Conservation (phyloP, 2,329 filamentous ascomycete genomes). For the Thielaviopsis cerberus region DNA sequence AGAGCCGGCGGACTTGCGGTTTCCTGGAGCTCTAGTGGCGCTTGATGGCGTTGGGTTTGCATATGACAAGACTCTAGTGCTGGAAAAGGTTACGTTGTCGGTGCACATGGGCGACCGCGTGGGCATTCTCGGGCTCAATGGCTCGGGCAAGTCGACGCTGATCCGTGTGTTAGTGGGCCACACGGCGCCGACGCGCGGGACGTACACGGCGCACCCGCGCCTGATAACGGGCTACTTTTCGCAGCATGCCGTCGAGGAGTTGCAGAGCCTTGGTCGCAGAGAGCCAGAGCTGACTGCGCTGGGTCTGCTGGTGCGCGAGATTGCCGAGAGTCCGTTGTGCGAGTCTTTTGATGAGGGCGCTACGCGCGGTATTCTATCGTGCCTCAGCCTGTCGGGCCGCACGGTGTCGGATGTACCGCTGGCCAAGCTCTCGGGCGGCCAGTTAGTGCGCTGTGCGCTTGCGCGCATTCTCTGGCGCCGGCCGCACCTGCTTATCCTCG, state of each 20-base stretch:
- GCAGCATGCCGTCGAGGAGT: constrained; percentile 55
- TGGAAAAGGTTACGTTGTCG: constrained; percentile 47
- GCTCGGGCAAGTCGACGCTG: constrained; percentile 64
- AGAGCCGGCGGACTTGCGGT: constrained; percentile 43
- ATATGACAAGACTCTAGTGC: constrained; percentile 30
- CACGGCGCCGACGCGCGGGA: constrained; percentile 39
- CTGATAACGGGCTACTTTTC: constrained; percentile 59
- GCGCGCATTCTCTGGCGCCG: constrained; percentile 48
- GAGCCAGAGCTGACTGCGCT: constrained; percentile 44
- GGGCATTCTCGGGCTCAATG: constrained; percentile 62
- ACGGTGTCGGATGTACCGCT: constrained; percentile 57
- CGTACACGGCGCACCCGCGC: constrained; percentile 46
- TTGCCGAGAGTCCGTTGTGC: constrained; percentile 25
- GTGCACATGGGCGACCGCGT: constrained; percentile 57
- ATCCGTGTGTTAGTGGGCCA: constrained; percentile 50
- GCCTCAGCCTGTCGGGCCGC: constrained; percentile 51
- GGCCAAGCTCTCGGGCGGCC: constrained; percentile 57
- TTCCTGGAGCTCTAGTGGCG: constrained; percentile 55
- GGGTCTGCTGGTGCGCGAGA: constrained; percentile 32
- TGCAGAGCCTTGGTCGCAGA: constrained; percentile 34
- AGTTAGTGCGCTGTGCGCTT: constrained; percentile 48
- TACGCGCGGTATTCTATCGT: constrained; percentile 44
- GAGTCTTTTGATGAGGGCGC: constrained; percentile 44
- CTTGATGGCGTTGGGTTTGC: constrained; percentile 50
- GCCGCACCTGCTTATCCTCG: constrained; percentile 57